Base-by-base conservation (phyloP, 805 yeast species). In the Kodamaea fukazawae region DNA sequence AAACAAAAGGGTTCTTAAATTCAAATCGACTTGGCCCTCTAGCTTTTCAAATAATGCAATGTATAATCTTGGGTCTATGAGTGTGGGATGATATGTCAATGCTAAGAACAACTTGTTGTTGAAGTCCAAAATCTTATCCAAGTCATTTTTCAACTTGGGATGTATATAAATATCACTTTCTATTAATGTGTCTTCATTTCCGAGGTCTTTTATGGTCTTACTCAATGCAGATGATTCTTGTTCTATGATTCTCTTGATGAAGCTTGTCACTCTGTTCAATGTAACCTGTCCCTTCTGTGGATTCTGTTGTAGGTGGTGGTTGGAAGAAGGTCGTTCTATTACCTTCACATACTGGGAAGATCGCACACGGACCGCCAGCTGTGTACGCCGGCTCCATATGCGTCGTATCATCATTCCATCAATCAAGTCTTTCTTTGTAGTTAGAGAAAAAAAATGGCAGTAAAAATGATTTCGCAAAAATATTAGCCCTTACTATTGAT, bases 1-100 rank as follows among this genome's bases (percentile, higher is more conserved):
- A n/a, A 63, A 42, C 5, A 63, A 42, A 17, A 62, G 47, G n/a
- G 43, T 42, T 35, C 52, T 48, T 34, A 50, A 41, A 7, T 44
- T 45, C 12, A 46, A 53, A 27, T 54, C 56, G 10, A 60, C 39
- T 4, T 49, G 48, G 4, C 44, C 44, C 16, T 47, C 52, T 22
- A 51, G 23, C 15, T 43, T 35, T 9, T 48, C 41, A 36, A 50
- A 46, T 32, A 50, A 49, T 23, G 54, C 42, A 8, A 55, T 29
- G 36, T 65, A 57, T 17, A 57, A 43, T 14, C 49, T 41, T 7
- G 70, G 66, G 26, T 55, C 55, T 7, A 68, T 54, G n/a, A 51
- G 41, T 14, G 54, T 43, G 1, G 73, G 71, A 35, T 58, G 59
- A 44, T 55, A 59, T 2, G 63, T 52, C 27, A 66, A 50, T 18